These are phyloP conservation scores for Phaffomyces thermotolerans DNA, from an alignment of 805 yeast genomes.

Conservation along the genomic window DNA sequence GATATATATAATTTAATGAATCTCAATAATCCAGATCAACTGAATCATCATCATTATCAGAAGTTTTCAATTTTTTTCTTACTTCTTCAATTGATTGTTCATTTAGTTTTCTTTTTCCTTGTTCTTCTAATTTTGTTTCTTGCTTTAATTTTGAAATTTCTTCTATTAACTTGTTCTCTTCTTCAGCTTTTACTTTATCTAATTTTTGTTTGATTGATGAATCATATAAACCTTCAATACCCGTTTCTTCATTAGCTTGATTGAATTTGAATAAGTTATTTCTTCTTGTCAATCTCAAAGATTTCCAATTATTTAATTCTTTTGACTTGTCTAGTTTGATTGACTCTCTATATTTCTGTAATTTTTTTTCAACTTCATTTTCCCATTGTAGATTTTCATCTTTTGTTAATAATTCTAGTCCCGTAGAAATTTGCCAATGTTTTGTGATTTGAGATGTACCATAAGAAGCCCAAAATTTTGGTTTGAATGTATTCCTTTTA, in stretches of 20 bases:
- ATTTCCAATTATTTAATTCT: slow-evolving; percentile 34
- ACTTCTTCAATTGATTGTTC: slow-evolving; percentile 15
- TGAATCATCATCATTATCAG: background rate
- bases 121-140: slow-evolving; percentile 10
- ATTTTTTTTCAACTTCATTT: slow-evolving; percentile 1
- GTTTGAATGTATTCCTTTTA: slow-evolving; percentile 6
- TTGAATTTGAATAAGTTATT: slow-evolving; percentile 30
- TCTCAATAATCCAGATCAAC: slow-evolving; percentile 16
- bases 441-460: slow-evolving; percentile 23
- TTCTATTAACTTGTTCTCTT: slow-evolving; percentile 9
- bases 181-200: slow-evolving; percentile 9
- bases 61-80: slow-evolving; percentile 11
- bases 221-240: slow-evolving; percentile 34
- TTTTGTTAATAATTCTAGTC: slow-evolving; percentile 27
- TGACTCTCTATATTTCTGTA: slow-evolving; percentile 4
- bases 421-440: slow-evolving; percentile 35
- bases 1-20: background rate
- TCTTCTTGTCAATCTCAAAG: slow-evolving; percentile 33
- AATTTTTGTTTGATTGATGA: slow-evolving; percentile 14
- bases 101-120: slow-evolving; percentile 17
- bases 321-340: slow-evolving; percentile 5
- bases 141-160: slow-evolving; percentile 15
- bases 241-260: slow-evolving; percentile 28
- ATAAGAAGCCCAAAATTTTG: slow-evolving; percentile 17
- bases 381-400: slow-evolving; percentile 2